Percentiles rank a stretch among this genome's conserved stretches.
Conservation (phyloP, 257 asterid species). For the Avicennia marina region DNA sequence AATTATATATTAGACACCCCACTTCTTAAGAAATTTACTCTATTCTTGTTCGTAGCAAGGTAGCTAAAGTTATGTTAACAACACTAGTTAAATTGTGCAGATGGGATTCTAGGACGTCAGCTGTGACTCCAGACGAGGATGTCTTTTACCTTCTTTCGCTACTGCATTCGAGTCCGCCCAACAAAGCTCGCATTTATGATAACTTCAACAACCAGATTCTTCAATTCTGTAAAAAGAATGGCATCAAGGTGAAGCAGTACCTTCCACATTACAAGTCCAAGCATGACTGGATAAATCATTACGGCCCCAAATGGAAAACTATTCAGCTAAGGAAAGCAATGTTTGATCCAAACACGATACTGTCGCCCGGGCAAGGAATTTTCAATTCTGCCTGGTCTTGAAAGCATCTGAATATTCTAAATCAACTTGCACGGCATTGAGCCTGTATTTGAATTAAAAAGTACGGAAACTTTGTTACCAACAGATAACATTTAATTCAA, state of each 20-base stretch:
- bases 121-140: constrained; percentile 38
- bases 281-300: constrained; percentile 40
- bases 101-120: constrained; percentile 41
- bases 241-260: constrained; percentile 40
- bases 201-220: constrained; percentile 25
- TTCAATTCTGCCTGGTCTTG: constrained; percentile 17
- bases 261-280: constrained; percentile 29
- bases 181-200: constrained; percentile 18
- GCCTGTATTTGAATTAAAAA: too few relatives aligned
- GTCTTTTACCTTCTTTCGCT: constrained; percentile 30
- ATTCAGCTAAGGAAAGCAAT: constrained; percentile 25
- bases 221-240: constrained; percentile 20
- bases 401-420: too few relatives aligned
- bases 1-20: too few relatives aligned
- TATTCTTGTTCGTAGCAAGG: too few relatives aligned
- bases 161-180: constrained; percentile 19
- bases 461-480: too few relatives aligned
- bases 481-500: too few relatives aligned
- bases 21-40: too few relatives aligned
- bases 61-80: not conserved
- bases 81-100: constrained; percentile 9
- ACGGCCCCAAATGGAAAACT: constrained; percentile 37
- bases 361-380: constrained; percentile 47
- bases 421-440: not conserved
- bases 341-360: constrained; percentile 43